Evolutionary conservation across 2,329 filamentous ascomycete genomes (phyloP).

Genomic region (Aspergillus quadricinctus): DNA sequence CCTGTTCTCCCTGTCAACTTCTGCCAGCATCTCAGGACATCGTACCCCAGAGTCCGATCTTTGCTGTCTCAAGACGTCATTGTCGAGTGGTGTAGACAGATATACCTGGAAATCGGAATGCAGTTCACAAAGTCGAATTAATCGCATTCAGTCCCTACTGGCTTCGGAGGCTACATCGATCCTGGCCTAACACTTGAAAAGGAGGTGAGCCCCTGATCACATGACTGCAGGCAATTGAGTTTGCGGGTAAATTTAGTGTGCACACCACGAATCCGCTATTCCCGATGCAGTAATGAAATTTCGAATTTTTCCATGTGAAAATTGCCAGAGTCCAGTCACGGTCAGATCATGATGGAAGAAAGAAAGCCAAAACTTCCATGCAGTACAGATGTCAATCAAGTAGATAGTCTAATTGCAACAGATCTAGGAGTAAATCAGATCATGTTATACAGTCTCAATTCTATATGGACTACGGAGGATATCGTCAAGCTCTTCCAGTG

Average conservation of each 20-base stretch:
- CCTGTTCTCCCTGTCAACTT: neutral
- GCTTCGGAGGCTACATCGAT: too few relatives aligned
- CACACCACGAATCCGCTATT: neutral
- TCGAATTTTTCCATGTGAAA: neutral
- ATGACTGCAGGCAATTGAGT: neutral
- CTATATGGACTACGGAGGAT: neutral
- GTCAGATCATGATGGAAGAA: too few relatives aligned
- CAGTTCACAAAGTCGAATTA: neutral
- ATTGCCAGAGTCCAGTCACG: neutral
- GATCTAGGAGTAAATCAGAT: neutral
- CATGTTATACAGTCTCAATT: neutral
- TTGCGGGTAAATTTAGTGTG: neutral
- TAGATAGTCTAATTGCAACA: too few relatives aligned
- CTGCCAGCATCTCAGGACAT: too few relatives aligned
- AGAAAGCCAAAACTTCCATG: too few relatives aligned
- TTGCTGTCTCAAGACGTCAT: too few relatives aligned
- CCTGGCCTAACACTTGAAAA: neutral
- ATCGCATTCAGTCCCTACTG: neutral
- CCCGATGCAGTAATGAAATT: neutral
- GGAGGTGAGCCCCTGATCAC: neutral
- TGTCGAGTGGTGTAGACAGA: too few relatives aligned
- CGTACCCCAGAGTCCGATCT: too few relatives aligned
- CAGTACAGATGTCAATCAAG: neutral
- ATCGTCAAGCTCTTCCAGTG: neutral
- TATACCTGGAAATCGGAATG: too few relatives aligned